phyloP scores from a whole-genome alignment of 257 asterid species.

The Henckelia pumila region DNA sequence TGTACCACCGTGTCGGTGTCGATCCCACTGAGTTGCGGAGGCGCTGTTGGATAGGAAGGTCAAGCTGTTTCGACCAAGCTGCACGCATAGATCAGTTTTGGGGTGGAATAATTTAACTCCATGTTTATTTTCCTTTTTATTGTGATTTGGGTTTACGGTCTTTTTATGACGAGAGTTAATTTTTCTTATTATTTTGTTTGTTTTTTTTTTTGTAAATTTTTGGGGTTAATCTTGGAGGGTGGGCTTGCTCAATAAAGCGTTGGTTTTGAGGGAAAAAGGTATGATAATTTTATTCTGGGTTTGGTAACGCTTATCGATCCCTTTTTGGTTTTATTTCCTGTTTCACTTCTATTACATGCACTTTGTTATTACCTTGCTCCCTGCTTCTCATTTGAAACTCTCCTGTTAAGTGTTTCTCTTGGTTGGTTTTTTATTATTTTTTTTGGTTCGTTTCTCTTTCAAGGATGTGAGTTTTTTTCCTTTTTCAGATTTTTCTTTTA shows the following conservation, averaged over 20 bases:
- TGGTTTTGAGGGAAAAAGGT: conserved; percentile 18
- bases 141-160: conserved; percentile 29
- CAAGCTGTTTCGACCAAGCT: not conserved
- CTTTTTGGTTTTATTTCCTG: conserved; percentile 4
- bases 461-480: not conserved
- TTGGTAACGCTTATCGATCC: conserved; percentile 12
- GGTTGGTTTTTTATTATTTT: conserved; percentile 33
- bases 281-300: conserved; percentile 23
- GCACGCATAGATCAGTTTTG: conserved; percentile 48
- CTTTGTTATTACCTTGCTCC: conserved; percentile 27
- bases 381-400: conserved; percentile 31
- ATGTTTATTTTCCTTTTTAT: too few species aligned
- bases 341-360: conserved; percentile 5
- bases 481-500: conserved; percentile 19
- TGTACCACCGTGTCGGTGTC: conserved; percentile 30
- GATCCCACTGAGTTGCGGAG: conserved; percentile 36
- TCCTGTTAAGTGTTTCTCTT: conserved; percentile 34
- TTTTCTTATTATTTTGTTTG: conserved; percentile 1
- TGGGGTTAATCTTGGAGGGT: conserved; percentile 23
- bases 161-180: conserved; percentile 18
- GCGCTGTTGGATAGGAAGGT: conserved; percentile 30
- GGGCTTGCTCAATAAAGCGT: conserved; percentile 21
- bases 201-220: conserved; percentile 2
- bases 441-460: conserved; percentile 28
- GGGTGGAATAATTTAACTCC: conserved; percentile 60